A percentile compares a stretch with the other conserved stretches of the same genome.
Conservation (phyloP, 2,329 filamentous ascomycete genomes). For the Colletotrichum sp. region DNA sequence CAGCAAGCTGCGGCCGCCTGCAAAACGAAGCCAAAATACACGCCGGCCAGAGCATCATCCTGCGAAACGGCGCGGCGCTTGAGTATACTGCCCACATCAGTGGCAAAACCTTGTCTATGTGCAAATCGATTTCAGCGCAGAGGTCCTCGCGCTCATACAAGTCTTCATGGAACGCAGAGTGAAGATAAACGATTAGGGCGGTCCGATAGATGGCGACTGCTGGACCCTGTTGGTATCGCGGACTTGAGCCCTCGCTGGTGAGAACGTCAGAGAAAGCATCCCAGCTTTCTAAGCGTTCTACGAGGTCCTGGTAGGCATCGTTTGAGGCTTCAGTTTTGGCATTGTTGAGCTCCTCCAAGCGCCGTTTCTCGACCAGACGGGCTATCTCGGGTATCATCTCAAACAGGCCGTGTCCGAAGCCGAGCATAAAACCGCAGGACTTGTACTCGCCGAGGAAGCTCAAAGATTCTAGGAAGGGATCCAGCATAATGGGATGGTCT, state of each 20-base stretch:
- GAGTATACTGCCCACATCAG: not conserved
- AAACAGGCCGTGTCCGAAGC: not conserved
- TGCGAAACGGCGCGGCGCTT: not conserved
- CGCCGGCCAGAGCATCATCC: not conserved
- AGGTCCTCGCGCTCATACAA: not conserved
- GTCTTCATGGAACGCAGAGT: not conserved
- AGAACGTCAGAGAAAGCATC: not conserved
- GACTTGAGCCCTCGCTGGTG: not conserved
- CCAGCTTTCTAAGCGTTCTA: not conserved
- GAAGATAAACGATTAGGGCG: not conserved
- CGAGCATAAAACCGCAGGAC: not conserved
- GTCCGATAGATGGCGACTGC: not conserved
- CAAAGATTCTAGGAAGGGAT: not conserved
- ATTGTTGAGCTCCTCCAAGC: not conserved
- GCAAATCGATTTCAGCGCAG: not conserved
- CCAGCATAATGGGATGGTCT: not conserved
- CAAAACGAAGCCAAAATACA: not conserved
- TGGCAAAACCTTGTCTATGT: not conserved
- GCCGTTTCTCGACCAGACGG: not conserved
- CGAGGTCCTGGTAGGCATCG: not conserved
- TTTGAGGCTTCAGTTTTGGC: rapidly evolving
- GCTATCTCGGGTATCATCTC: not conserved
- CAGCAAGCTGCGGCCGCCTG: not conserved
- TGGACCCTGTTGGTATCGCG: not conserved
- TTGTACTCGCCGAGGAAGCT: not conserved